Evolutionary conservation across 148 eudicot genomes (phyloP).

Genomic region (Vaccinium vitisidaea): DNA sequence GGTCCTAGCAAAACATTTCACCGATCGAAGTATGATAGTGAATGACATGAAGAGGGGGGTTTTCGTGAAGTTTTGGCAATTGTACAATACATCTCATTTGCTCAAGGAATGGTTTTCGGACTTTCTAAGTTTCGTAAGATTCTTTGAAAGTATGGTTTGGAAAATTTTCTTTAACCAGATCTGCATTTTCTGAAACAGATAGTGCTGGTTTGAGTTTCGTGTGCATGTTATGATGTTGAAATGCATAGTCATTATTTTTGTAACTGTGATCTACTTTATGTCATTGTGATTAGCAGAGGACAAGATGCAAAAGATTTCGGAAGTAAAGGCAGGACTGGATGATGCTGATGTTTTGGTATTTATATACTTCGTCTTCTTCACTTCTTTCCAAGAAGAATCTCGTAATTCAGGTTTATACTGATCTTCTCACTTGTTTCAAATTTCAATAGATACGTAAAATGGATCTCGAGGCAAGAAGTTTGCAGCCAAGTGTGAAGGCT

Average conservation of each 20-base stretch:
- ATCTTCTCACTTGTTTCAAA: constrained; percentile 11
- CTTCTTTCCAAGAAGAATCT: constrained; percentile 2
- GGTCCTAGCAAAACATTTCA: background rate
- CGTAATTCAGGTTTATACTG: background rate
- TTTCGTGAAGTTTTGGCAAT: background rate
- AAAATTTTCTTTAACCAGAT: background rate
- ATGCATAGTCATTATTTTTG: background rate
- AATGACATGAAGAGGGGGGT: background rate
- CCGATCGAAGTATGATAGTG: background rate
- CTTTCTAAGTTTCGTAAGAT: background rate
- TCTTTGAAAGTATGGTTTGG: background rate
- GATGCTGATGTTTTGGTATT: constrained; percentile 57
- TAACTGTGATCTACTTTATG: background rate
- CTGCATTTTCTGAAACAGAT: background rate
- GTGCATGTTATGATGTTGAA: background rate
- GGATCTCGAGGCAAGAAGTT: constrained; percentile 65
- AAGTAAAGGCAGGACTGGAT: constrained; percentile 46
- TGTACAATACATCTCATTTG: background rate
- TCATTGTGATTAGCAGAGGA: constrained; percentile 37
- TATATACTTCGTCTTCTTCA: background rate
- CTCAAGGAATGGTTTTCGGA: background rate
- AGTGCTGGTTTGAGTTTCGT: background rate
- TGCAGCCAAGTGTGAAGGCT: constrained; percentile 58
- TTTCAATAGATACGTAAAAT: constrained; percentile 52
- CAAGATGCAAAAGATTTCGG: constrained; percentile 54